A percentile compares a stretch with the other conserved stretches of the same genome.
These are phyloP conservation scores for Xylona heveae DNA, from an alignment of 495 filamentous ascomycete species.

Conservation along the genomic window DNA sequence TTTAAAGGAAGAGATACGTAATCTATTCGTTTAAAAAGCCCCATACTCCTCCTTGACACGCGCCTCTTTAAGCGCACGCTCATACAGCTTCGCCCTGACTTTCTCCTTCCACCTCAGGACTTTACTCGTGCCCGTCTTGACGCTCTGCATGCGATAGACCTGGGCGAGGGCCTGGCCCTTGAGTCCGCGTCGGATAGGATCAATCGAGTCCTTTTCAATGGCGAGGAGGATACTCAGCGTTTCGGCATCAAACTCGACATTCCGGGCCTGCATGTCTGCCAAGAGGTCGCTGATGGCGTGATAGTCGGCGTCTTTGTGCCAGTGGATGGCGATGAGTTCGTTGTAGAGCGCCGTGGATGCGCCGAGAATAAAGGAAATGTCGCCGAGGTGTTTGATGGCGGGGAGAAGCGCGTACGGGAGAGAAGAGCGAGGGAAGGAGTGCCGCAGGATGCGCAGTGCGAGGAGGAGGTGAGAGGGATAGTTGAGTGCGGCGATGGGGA, in stretches of 20 bases:
- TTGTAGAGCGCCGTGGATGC: conserved; percentile 56
- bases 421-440: conserved; percentile 34
- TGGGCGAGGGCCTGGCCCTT: neutral
- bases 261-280: conserved; percentile 55
- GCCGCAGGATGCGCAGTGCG: conserved; percentile 41
- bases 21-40: no score
- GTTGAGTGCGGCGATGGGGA: conserved; percentile 34
- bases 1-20: no score
- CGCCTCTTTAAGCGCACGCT: no score
- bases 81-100: no score
- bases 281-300: conserved; percentile 37
- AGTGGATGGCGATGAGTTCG: conserved; percentile 40
- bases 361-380: conserved; percentile 49
- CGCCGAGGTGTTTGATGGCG: conserved; percentile 46
- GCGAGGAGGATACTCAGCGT: conserved; percentile 27
- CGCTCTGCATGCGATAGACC: neutral
- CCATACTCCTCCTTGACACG: no score
- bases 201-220: neutral
- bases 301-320: conserved; percentile 39
- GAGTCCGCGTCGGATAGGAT: neutral
- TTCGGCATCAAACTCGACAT: conserved; percentile 35
- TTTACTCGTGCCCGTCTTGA: neutral
- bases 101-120: no score
- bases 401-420: conserved; percentile 43
- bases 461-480: conserved; percentile 44